Base-by-base conservation (phyloP, 2,329 filamentous ascomycete genomes). In the Cercospora sp. region DNA sequence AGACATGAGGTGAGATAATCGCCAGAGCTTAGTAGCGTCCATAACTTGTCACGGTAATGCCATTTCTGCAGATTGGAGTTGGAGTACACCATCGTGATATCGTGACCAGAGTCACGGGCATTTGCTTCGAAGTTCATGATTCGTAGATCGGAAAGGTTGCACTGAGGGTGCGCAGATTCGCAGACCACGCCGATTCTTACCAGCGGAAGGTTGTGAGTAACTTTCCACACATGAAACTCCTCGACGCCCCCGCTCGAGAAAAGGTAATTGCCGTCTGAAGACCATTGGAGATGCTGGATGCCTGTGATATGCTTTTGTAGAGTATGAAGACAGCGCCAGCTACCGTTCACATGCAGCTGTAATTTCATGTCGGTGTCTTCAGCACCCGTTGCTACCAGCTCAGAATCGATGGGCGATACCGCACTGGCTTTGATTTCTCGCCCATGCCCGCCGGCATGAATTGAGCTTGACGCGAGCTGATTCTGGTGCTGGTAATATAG, bases 161-260 rank as follows among this genome's bases (percentile, higher is more conserved):
- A 82, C 48, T 84, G 82, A 0, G 82, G 82, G 73, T 85, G 84
- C 12, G 78, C 75, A 2, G 82, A 83, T 69, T 86, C 82, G 69
- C 86, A 84, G 0, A 86, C 79, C 1, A 86, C 80, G 0, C 87
- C 85, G 9, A 88, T 73, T 3, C 81, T 82, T 65, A 72, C 36
- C 2, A 87, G 80, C 1, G 88, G 83, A 6, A 91, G 77, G 10
- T 76, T 75, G 5, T 63, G 48, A 58, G 82, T 83, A 36, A 94
- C 79, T 48, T 87, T 85, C 94, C 95, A 99, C 10, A 94, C 86
- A 73, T 90, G 94, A 71, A 98, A 90, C 79, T 99, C 94, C 78
- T 97, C 94, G 69, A 89, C 90, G 0, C 94, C 95, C 5, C 88
- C 93, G 74, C 92, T 94, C 71, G 92, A 97, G 77, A 98, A 91